phyloP scores from a whole-genome alignment of 495 filamentous ascomycete species.

The Neurospora tetrasperma region DNA sequence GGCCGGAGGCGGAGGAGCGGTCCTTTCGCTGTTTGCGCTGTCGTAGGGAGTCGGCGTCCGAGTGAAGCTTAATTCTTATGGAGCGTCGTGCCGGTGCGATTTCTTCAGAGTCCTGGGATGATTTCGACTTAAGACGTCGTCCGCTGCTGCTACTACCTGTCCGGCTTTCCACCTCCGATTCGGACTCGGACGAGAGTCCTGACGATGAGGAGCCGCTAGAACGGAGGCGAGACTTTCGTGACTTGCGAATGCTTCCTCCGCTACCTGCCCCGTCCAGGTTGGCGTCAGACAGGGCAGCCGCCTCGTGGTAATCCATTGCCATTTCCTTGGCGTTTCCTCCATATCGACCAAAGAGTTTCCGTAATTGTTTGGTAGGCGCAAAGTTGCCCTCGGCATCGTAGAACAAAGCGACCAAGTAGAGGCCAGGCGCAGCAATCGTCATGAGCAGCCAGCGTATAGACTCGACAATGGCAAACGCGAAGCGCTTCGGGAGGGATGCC shows the following conservation, averaged over 20 bases:
- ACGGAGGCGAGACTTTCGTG: conserved; percentile 25
- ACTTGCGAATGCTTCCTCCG: conserved; percentile 11
- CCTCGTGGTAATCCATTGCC: conserved; percentile 27
- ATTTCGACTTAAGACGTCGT: conserved; percentile 45
- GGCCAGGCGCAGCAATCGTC: conserved; percentile 63
- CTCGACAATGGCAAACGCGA: conserved; percentile 46
- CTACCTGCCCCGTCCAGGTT: conserved; percentile 8
- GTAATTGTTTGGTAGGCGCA: conserved; percentile 54
- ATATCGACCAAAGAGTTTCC: conserved; percentile 44
- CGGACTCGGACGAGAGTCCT: conserved; percentile 47
- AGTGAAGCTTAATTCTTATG: conserved; percentile 83
- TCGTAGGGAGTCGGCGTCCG: conserved; percentile 55
- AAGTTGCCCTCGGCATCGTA: conserved; percentile 73
- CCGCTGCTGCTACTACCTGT: conserved; percentile 12
- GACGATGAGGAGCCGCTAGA: conserved; percentile 54
- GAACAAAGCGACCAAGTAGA: conserved; percentile 71
- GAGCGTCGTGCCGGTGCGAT: conserved; percentile 60
- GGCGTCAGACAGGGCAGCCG: conserved; percentile 23
- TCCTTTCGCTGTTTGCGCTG: conserved; percentile 49
- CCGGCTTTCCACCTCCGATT: conserved; percentile 37
- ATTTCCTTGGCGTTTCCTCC: conserved; percentile 27
- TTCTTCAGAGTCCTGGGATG: conserved; percentile 44
- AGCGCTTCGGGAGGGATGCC: conserved; percentile 48
- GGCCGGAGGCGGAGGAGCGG: conserved; percentile 25
- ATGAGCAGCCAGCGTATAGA: conserved; percentile 67